A percentile compares a stretch with the other conserved stretches of the same genome.
These are phyloP conservation scores for Parascedosporium putredinis DNA, from an alignment of 2,329 filamentous ascomycete species.

Conservation along the genomic window DNA sequence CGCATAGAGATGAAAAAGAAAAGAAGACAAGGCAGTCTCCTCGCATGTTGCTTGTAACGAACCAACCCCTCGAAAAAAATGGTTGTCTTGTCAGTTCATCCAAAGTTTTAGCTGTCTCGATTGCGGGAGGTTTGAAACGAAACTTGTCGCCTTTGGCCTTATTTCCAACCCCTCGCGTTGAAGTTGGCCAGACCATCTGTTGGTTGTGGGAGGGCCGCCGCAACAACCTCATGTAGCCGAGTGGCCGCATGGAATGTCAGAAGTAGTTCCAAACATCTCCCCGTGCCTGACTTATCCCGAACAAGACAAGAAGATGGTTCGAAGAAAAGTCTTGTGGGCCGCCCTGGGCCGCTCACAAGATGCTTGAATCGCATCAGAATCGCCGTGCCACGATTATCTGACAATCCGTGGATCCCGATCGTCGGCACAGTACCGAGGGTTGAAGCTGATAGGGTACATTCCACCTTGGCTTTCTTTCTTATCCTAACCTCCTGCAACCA, in stretches of 20 bases:
- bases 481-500: background rate
- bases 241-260: background rate
- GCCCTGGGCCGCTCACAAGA: background rate
- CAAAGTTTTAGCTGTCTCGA: no score
- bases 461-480: background rate
- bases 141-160: background rate
- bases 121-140: background rate
- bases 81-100: background rate
- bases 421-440: background rate
- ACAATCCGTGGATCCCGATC: background rate
- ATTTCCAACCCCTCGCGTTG: no score
- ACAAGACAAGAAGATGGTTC: no score
- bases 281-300: background rate
- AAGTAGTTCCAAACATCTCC: background rate
- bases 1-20: no score
- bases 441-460: background rate
- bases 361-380: background rate
- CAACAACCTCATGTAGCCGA: background rate
- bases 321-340: no score
- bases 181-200: no score
- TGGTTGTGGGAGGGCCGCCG: no score
- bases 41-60: no score
- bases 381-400: background rate
- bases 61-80: no score
- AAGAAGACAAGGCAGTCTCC: no score